Percentiles rank a stretch among this genome's conserved stretches.
phyloP scores from a whole-genome alignment of 140 eudicot genomes.

The Bidens hawaiensis region DNA sequence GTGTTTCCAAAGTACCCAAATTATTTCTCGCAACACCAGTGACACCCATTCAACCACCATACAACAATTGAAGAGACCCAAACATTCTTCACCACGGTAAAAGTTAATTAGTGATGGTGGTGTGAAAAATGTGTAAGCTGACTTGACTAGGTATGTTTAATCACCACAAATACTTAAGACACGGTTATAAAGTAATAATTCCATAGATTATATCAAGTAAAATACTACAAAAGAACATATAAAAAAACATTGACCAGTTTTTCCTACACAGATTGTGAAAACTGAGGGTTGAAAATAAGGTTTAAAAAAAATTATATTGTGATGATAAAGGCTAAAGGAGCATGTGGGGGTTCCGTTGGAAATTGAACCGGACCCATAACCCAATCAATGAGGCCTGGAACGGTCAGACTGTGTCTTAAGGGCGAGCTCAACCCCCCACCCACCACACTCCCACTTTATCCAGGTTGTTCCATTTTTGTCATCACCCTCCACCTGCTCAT shows the following conservation, averaged over 20 bases:
- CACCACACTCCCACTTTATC: not conserved
- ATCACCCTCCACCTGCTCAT: slow-evolving; percentile 15
- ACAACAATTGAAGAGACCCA: not conserved
- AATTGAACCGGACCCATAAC: slow-evolving; percentile 39
- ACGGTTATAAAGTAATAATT: not conserved
- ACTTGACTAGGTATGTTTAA: too few species aligned
- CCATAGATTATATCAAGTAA: not conserved
- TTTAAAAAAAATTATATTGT: not conserved
- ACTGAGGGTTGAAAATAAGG: not conserved
- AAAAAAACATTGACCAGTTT: not conserved
- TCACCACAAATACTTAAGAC: too few species aligned
- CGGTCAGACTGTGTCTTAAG: slow-evolving; percentile 47
- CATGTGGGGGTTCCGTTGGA: slow-evolving; percentile 37
- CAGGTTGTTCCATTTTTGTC: slow-evolving; percentile 18
- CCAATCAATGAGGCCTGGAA: slow-evolving; percentile 35
- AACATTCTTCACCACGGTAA: not conserved
- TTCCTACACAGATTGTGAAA: not conserved
- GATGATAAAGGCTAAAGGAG: slow-evolving; percentile 15
- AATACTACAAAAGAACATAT: not conserved
- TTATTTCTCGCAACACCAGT: too few species aligned
- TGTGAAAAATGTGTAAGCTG: too few species aligned
- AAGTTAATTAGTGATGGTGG: too few species aligned
- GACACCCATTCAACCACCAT: too few species aligned
- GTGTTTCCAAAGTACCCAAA: too few species aligned
- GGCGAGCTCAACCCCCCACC: slow-evolving; percentile 15